These are phyloP conservation scores for Magnusiomyces suaveolens DNA, from an alignment of 1,139 yeast species.

Conservation along the genomic window DNA sequence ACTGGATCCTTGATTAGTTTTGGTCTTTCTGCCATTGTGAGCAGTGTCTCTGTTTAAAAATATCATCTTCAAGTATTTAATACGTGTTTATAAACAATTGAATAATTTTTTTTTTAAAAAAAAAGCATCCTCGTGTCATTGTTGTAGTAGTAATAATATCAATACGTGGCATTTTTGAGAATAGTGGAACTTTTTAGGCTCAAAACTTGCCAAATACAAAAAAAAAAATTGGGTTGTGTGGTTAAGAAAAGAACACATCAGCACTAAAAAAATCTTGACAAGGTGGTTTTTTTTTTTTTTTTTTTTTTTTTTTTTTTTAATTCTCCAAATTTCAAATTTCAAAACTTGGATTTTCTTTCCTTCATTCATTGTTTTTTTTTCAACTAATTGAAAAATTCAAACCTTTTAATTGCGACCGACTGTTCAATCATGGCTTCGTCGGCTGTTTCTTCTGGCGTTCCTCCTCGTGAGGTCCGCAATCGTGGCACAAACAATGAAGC, in stretches of 20 bases:
- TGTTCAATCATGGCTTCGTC: conserved; percentile 16
- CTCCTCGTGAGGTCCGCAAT: conserved; percentile 14
- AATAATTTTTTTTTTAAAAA: no score
- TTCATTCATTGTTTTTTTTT: background rate
- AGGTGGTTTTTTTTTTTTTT: background rate
- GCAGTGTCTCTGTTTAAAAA: background rate
- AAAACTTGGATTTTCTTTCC: background rate
- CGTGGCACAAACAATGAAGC: conserved; percentile 5
- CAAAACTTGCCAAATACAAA: no score
- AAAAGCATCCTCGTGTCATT: background rate
- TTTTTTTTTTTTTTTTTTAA: background rate
- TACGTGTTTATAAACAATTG: no score
- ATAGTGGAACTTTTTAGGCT: no score
- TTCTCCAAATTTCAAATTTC: background rate
- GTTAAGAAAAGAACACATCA: background rate
- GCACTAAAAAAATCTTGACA: background rate
- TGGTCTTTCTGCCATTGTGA: conserved; percentile 39
- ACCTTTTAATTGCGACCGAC: background rate
- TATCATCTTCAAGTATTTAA: no score
- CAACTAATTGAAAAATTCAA: no score
- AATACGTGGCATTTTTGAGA: no score
- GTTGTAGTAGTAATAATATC: background rate
- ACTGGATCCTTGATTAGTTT: conserved; percentile 71
- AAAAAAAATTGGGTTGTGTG: no score
- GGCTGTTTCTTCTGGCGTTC: conserved; percentile 14